phyloP scores from a whole-genome alignment of 2,329 filamentous ascomycete genomes.

The Drechslerella coelobrocha region DNA sequence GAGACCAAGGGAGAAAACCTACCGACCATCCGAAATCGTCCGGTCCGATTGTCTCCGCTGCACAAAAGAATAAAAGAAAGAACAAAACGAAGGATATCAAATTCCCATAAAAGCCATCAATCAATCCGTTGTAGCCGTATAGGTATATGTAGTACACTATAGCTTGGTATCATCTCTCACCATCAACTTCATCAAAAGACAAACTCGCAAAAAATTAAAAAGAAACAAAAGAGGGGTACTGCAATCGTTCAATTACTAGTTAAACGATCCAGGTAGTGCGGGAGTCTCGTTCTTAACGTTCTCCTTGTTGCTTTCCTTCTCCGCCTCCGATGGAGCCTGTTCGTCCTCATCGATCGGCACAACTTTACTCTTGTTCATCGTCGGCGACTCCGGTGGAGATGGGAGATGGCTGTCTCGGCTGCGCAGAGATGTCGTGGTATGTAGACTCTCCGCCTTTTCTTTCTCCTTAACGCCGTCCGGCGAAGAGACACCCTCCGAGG shows the following conservation, averaged over 20 bases:
- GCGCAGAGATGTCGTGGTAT: constrained; percentile 34
- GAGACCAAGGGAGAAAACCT: constrained; percentile 24
- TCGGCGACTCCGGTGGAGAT: constrained; percentile 41
- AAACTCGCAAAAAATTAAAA: constrained; percentile 1
- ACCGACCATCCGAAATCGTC: constrained; percentile 22
- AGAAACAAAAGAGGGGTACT: constrained; percentile 13
- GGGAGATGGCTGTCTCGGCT: constrained; percentile 45
- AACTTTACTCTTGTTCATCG: constrained; percentile 28
- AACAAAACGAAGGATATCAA: constrained; percentile 22
- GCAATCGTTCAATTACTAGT: constrained; percentile 29
- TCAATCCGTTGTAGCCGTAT: not conserved
- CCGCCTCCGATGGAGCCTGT: constrained; percentile 19
- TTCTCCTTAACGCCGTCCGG: constrained; percentile 29
- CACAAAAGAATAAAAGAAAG: constrained; percentile 39
- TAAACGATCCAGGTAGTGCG: constrained; percentile 35
- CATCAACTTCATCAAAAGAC: constrained; percentile 1
- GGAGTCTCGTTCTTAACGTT: constrained; percentile 11
- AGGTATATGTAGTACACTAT: constrained; percentile 13
- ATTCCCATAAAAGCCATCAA: not conserved
- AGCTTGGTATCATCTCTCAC: constrained; percentile 22
- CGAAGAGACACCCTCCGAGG: constrained; percentile 24
- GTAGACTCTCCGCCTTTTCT: constrained; percentile 38
- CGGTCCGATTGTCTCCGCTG: constrained; percentile 19
- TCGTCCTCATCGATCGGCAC: constrained; percentile 25
- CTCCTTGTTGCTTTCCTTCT: constrained; percentile 30